Percentiles rank a stretch among this genome's conserved stretches.
These are phyloP conservation scores for Entomophthora muscae DNA, from an alignment of 371 early-diverging fungal species.

Conservation along the genomic window DNA sequence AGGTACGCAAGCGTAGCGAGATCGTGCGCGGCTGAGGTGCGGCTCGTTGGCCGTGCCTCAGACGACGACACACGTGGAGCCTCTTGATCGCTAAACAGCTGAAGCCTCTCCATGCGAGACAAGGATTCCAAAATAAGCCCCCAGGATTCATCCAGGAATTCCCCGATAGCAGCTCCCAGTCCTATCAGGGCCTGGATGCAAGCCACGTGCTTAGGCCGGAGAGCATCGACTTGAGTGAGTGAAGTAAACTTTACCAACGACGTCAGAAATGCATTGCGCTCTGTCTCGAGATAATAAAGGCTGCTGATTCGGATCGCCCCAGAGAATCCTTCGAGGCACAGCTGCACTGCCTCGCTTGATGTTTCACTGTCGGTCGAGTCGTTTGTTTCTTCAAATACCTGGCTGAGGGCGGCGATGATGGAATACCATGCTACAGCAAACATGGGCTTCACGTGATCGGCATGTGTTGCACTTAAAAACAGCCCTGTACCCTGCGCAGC, in stretches of 20 bases:
- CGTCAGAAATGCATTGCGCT: constrained; percentile 75
- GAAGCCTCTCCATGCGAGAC: constrained; percentile 69
- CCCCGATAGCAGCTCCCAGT: constrained; percentile 60
- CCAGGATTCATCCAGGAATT: constrained; percentile 72
- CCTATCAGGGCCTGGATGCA: constrained; percentile 69
- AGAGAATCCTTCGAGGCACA: constrained; percentile 66
- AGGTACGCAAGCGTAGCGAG: constrained; percentile 7
- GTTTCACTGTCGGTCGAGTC: constrained; percentile 37
- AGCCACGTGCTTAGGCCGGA: constrained; percentile 74
- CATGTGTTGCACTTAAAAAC: constrained; percentile 51
- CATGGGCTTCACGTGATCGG: constrained; percentile 87
- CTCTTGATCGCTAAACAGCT: constrained; percentile 26
- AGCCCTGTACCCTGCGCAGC: background rate
- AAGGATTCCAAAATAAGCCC: constrained; percentile 73
- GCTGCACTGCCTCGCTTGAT: constrained; percentile 15
- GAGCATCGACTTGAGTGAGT: constrained; percentile 55
- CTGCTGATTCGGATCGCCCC: constrained; percentile 60
- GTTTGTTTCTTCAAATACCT: constrained; percentile 68
- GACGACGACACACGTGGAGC: constrained; percentile 4
- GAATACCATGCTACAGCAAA: constrained; percentile 85
- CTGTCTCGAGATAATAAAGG: constrained; percentile 71
- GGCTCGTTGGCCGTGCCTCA: constrained; percentile 9
- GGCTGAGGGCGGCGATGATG: constrained; percentile 65
- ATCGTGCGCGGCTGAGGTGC: background rate
- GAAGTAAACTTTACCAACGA: constrained; percentile 75